phyloP scores from a whole-genome alignment of 2,329 filamentous ascomycete genomes.

The Phaeosphaeria sp. region DNA sequence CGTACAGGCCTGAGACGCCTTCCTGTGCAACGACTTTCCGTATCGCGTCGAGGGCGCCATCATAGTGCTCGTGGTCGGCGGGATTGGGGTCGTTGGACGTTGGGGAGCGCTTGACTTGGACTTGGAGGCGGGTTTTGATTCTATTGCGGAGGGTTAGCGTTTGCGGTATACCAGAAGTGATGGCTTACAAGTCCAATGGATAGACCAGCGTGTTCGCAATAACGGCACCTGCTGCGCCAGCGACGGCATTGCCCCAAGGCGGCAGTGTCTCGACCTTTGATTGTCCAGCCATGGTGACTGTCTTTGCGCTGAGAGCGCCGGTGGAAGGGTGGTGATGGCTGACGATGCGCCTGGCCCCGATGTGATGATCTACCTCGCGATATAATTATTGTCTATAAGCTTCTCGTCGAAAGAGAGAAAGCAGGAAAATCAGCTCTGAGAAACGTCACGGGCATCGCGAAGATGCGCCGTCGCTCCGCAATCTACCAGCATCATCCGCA shows the following conservation, averaged over 20 bases:
- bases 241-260: constrained; percentile 91
- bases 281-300: constrained; percentile 57
- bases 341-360: constrained; percentile 24
- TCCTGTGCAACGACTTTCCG: constrained; percentile 82
- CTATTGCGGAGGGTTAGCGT: constrained; percentile 58
- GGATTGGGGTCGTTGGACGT: constrained; percentile 48
- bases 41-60: constrained; percentile 87
- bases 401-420: background rate
- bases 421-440: background rate
- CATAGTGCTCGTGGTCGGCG: constrained; percentile 74
- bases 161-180: background rate
- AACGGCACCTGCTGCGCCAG: constrained; percentile 90
- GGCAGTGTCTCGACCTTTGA: constrained; percentile 76
- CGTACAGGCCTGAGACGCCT: constrained; percentile 82
- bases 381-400: background rate
- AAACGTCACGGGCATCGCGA: constrained; percentile 7
- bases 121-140: constrained; percentile 94
- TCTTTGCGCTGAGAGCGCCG: background rate
- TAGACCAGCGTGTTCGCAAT: constrained; percentile 96
- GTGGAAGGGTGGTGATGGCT: constrained; percentile 11
- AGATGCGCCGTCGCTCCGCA: constrained; percentile 26
- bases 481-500: constrained; percentile 32
- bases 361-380: constrained; percentile 1
- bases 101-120: constrained; percentile 76
- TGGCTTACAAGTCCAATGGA: constrained; percentile 90